Base-by-base conservation (phyloP, 73 alveolate species). In the Symbiodinium natans region DNA sequence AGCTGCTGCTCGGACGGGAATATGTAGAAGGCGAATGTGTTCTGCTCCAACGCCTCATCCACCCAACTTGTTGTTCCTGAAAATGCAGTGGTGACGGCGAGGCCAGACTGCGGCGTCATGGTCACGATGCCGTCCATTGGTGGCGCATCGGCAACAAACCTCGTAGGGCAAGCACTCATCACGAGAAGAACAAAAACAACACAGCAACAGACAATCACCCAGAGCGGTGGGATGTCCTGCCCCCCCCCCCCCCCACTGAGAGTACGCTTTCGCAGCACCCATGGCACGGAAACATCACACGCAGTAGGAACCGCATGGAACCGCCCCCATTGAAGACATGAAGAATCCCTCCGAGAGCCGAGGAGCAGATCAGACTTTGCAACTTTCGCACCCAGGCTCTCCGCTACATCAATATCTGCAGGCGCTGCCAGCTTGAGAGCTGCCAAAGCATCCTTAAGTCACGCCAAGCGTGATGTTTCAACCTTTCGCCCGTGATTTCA, bases 121-220 rank as follows among this genome's bases (percentile, higher is more conserved):
- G 52, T 41, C 93, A 85, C 93, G 36, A 52, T 11, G 8, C 93
- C 82, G 17, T 74, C 93, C 33, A 74, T 15, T 8, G 93, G 93
- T 39, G 93, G 93, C 17, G 52, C 77, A 48, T 85, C 93, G 31
- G 93, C 93, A n/a, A 85, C 80, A 48, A 85, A 85, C 93, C 93
- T 85, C 29, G n/a, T n/a, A n/a, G n/a, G n/a, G n/a, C n/a, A n/a
- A n/a, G n/a, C n/a, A n/a, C n/a, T n/a, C n/a, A n/a, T n/a, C n/a
- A n/a, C n/a, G n/a, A n/a, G n/a, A n/a, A n/a, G n/a, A n/a, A n/a
- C n/a, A n/a, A n/a, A n/a, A n/a, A n/a, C n/a, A n/a, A n/a, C n/a
- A n/a, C n/a, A n/a, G n/a, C n/a, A n/a, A n/a, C n/a, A n/a, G n/a
- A n/a, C n/a, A n/a, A n/a, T n/a, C n/a, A n/a, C n/a, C n/a, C n/a